Percentiles rank a stretch among this genome's conserved stretches.
Conservation (phyloP, 805 yeast species). For the Maudiozyma saulgeensis region DNA sequence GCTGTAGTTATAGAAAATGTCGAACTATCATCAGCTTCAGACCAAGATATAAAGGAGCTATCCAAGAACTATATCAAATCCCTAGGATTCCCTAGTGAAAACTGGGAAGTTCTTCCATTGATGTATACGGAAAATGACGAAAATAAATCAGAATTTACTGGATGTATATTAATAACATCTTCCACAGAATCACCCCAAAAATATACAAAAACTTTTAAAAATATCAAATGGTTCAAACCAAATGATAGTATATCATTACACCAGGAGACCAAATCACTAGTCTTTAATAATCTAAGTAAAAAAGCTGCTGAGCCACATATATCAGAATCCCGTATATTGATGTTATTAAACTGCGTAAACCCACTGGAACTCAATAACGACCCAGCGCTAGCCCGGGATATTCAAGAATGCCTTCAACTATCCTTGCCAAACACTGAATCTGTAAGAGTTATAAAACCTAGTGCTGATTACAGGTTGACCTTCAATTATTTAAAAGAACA, state of each 20-base stretch:
- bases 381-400: constrained; percentile 37
- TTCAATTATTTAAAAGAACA: constrained; percentile 41
- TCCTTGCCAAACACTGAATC: constrained; percentile 36
- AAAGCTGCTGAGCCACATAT: constrained; percentile 24
- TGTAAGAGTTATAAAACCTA: constrained; percentile 54
- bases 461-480: constrained; percentile 35
- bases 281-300: constrained; percentile 31
- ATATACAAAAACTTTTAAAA: background rate
- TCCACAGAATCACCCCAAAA: no score
- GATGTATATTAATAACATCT: background rate
- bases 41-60: background rate
- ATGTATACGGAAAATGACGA: background rate
- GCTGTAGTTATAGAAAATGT: constrained; percentile 13
- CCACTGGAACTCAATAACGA: constrained; percentile 51
- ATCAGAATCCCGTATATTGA: constrained; percentile 40
- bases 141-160: background rate
- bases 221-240: constrained; percentile 14
- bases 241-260: constrained; percentile 10
- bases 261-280: constrained; percentile 16
- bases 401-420: constrained; percentile 40
- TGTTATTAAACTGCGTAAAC: constrained; percentile 56
- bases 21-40: no score
- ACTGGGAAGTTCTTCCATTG: background rate
- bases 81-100: background rate
- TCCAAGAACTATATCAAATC: background rate